Evolutionary conservation across 495 filamentous ascomycete species (phyloP).

Genomic region (Aspergillus conjunctus): DNA sequence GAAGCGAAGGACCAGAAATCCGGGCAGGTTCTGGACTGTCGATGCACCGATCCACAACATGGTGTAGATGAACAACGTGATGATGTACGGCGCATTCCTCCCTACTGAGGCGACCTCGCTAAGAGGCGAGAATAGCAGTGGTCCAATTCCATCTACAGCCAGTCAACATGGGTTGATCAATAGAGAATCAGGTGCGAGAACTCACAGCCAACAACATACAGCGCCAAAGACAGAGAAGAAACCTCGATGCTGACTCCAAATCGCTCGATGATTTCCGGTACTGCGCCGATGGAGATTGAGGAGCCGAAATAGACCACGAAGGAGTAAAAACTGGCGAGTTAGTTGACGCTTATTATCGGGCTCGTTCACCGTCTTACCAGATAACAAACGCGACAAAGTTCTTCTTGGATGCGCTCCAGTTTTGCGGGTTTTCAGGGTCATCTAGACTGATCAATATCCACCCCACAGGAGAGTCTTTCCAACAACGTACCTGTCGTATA

Average conservation of each 20-base stretch:
- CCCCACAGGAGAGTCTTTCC: too few relatives aligned
- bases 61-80: conserved; percentile 47
- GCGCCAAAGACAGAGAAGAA: not conserved
- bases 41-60: conserved; percentile 42
- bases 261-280: not conserved
- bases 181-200: not conserved
- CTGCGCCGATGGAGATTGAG: conserved; percentile 1
- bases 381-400: conserved; percentile 1
- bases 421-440: conserved; percentile 16
- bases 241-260: conserved; percentile 8
- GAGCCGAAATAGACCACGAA: conserved; percentile 7
- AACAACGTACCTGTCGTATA: conserved; percentile 5
- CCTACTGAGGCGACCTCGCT: conserved; percentile 50
- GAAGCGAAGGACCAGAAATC: conserved; percentile 49
- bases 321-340: conserved; percentile 1
- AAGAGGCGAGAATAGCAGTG: conserved; percentile 46
- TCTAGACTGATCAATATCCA: not conserved
- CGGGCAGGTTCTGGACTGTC: conserved; percentile 42
- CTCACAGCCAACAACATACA: conserved; percentile 12
- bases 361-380: not conserved
- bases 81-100: conserved; percentile 51
- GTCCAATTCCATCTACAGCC: conserved; percentile 30
- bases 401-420: conserved; percentile 13
- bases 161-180: too few relatives aligned
- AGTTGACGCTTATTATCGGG: not conserved